These are phyloP conservation scores for Neofusicoccum laricinum DNA, from an alignment of 2,329 filamentous ascomycete genomes.

Conservation along the genomic window DNA sequence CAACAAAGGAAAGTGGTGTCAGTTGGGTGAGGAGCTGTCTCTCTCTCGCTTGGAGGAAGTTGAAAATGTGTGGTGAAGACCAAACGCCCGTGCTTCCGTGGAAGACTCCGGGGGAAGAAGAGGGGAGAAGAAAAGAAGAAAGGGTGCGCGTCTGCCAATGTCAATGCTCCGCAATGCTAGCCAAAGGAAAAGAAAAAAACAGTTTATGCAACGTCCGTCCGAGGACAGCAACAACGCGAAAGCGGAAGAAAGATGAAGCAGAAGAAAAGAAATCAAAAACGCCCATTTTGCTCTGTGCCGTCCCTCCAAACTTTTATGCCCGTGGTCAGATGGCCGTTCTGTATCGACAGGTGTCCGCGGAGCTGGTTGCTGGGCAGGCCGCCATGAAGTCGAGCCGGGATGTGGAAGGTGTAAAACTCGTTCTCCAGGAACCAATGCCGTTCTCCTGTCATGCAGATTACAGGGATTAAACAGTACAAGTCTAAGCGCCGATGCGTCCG, in stretches of 20 bases:
- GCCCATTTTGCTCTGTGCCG: slow-evolving; percentile 17
- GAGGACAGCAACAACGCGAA: slow-evolving; percentile 12
- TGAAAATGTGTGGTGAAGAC: slow-evolving; percentile 8
- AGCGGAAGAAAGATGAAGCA: background rate
- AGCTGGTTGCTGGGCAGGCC: slow-evolving; percentile 10
- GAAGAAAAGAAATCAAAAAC: slow-evolving; percentile 11
- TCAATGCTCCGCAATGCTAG: slow-evolving; percentile 18
- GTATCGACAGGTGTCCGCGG: slow-evolving; percentile 15
- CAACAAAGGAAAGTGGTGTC: slow-evolving; percentile 18
- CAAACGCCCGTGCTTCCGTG: slow-evolving; percentile 3
- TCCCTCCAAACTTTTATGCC: slow-evolving; percentile 10
- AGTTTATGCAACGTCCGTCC: slow-evolving; percentile 13
- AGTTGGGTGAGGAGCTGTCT: slow-evolving; percentile 1
- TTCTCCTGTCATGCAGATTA: slow-evolving; percentile 17
- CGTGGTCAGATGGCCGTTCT: slow-evolving; percentile 8
- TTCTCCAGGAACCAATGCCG: slow-evolving; percentile 17
- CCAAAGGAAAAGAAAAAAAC: slow-evolving; percentile 11
- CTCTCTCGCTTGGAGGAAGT: slow-evolving; percentile 6
- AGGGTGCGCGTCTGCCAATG: slow-evolving; percentile 10
- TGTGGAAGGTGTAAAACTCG: slow-evolving; percentile 2
- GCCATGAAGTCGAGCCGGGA: background rate
- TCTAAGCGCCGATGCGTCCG: slow-evolving; percentile 14
- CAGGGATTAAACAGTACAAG: slow-evolving; percentile 19
- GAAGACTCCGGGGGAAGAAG: background rate
- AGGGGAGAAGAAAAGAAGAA: background rate